Evolutionary conservation across 768 basidiomycete species (phyloP).

Genomic region (Psilocybe tampanensis): DNA sequence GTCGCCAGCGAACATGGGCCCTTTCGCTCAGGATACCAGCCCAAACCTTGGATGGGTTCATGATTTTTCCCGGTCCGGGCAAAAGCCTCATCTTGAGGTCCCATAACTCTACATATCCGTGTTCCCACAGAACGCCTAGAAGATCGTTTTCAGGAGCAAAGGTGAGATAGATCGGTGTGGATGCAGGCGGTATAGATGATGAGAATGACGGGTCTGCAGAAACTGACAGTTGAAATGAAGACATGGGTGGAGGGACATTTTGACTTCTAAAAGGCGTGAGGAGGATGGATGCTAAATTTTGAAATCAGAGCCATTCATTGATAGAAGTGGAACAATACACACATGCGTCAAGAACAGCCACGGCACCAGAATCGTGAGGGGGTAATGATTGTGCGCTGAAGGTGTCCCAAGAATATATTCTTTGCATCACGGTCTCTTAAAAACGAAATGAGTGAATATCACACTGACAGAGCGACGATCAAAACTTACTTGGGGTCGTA

Average conservation of each 20-base stretch:
- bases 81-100: conserved; percentile 63
- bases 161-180: conserved; percentile 65
- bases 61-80: conserved; percentile 56
- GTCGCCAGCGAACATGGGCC: conserved; percentile 31
- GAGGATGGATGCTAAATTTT: conserved; percentile 60
- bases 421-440: conserved; percentile 46
- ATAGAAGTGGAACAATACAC: conserved; percentile 27
- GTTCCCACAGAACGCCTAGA: conserved; percentile 70
- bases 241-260: conserved; percentile 99
- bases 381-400: conserved; percentile 57
- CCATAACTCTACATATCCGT: conserved; percentile 72
- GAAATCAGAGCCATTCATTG: not conserved
- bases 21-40: conserved; percentile 28
- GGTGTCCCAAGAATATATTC: conserved; percentile 80
- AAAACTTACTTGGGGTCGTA: conserved; percentile 61
- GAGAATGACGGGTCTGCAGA: conserved; percentile 21
- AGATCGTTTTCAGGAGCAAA: conserved; percentile 61
- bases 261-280: conserved; percentile 93
- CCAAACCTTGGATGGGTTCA: conserved; percentile 53
- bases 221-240: conserved; percentile 52
- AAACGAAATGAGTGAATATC: not conserved
- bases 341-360: conserved; percentile 92
- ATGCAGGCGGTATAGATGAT: conserved; percentile 17
- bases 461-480: not conserved
- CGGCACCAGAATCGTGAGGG: conserved; percentile 80